Evolutionary conservation across 352 stramenopile species (phyloP).

Genomic region (Phytopythium oedochilum): DNA sequence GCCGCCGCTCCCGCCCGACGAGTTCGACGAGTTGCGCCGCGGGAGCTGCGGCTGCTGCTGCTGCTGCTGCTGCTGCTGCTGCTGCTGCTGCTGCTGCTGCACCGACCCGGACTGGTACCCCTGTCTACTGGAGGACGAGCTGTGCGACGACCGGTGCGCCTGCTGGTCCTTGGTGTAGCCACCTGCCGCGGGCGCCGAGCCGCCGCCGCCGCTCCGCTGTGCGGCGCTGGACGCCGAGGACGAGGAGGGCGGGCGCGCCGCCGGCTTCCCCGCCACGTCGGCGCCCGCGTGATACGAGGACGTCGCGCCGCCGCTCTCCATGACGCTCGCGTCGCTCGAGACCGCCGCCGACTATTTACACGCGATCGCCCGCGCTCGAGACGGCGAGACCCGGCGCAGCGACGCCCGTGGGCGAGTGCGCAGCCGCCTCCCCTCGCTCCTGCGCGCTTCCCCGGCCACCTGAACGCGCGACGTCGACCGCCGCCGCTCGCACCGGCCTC

Average conservation of each 20-base stretch:
- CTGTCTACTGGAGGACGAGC: not conserved
- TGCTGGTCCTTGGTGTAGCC: conserved; percentile 21
- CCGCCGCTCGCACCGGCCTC: not conserved
- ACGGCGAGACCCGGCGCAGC: not conserved
- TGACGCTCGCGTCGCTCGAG: not conserved
- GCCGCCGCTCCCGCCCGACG: conserved; percentile 9
- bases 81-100: conserved; percentile 15
- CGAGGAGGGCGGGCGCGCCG: not conserved
- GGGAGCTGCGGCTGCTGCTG: conserved; percentile 24
- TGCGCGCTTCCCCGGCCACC: not conserved
- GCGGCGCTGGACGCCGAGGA: not conserved
- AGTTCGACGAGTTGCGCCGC: conserved; percentile 44
- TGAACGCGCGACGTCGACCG: not conserved
- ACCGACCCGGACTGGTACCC: not conserved
- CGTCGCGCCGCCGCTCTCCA: conserved; percentile 11
- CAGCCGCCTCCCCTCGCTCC: not conserved
- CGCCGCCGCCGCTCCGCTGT: no score
- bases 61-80: conserved; percentile 18
- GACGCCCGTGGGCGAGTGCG: not conserved
- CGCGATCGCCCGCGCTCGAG: not conserved
- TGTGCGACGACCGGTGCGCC: conserved; percentile 16
- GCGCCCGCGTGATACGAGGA: conserved; percentile 17
- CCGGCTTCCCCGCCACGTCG: conserved; percentile 8
- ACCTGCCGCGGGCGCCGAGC: not conserved
- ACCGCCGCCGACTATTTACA: conserved; percentile 1